phyloP scores from a whole-genome alignment of 495 filamentous ascomycete genomes.

The Tuber borchii region DNA sequence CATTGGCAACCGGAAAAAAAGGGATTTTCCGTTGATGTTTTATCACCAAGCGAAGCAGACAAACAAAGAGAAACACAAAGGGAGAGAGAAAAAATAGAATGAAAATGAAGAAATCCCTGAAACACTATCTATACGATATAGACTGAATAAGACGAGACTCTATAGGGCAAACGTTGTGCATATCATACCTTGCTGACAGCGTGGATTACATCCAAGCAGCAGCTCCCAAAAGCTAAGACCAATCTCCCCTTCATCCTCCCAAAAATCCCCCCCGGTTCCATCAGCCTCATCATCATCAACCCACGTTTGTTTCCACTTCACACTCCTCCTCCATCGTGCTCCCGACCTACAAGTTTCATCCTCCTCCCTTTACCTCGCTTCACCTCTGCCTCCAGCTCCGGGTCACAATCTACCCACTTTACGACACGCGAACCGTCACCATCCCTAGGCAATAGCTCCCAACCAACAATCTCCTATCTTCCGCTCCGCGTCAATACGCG shows the following conservation, averaged over 20 bases:
- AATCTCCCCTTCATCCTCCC: neutral
- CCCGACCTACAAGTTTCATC: neutral
- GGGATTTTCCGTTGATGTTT: neutral
- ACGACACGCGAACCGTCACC: neutral
- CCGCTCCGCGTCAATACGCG: neutral
- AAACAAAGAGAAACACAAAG: conserved; percentile 5
- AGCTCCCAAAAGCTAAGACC: neutral
- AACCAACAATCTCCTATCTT: neutral
- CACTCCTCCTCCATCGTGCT: neutral
- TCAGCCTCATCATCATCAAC: conserved; percentile 1
- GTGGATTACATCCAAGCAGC: neutral
- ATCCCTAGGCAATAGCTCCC: neutral
- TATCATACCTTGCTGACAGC: neutral
- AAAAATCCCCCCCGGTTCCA: neutral
- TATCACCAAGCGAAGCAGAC: neutral
- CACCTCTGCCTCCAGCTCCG: neutral
- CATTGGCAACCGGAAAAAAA: neutral
- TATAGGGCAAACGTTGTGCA: neutral
- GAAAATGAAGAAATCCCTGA: neutral
- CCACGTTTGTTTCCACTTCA: neutral
- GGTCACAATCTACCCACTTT: neutral
- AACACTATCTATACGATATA: neutral
- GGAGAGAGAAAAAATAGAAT: neutral
- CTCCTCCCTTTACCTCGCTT: neutral
- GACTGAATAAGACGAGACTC: neutral